Evolutionary conservation across 2,329 filamentous ascomycete genomes (phyloP).

Genomic region (Fusarium sp.): DNA sequence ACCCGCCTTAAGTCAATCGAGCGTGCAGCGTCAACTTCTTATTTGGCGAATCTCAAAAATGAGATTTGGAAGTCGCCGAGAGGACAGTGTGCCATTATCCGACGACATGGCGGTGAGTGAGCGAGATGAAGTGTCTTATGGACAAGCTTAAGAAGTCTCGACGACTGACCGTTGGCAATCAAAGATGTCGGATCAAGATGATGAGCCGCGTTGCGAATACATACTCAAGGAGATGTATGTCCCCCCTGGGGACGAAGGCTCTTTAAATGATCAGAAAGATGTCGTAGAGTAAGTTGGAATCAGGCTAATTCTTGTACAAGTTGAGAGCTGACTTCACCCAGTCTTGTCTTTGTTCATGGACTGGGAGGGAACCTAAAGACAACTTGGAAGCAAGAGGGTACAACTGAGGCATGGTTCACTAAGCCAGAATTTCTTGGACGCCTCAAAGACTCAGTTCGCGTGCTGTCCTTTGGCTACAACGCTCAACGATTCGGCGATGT

Average conservation of each 20-base stretch:
- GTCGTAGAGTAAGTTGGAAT: constrained; percentile 36
- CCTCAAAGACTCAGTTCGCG: constrained; percentile 30
- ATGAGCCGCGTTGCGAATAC: constrained; percentile 32
- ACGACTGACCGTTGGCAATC: constrained; percentile 1
- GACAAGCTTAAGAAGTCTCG: neutral
- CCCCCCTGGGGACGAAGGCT: constrained; percentile 3
- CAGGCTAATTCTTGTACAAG: neutral
- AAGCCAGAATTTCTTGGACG: constrained; percentile 35
- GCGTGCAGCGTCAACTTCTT: neutral
- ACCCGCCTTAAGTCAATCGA: neutral
- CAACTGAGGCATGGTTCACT: constrained; percentile 32
- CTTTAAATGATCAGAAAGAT: constrained; percentile 11
- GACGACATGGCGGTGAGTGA: constrained; percentile 3
- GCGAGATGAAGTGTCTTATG: neutral
- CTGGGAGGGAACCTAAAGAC: constrained; percentile 38
- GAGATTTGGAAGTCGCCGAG: constrained; percentile 20
- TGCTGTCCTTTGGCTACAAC: constrained; percentile 42
- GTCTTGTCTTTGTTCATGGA: constrained; percentile 37
- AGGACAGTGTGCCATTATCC: constrained; percentile 3
- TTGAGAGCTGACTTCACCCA: constrained; percentile 2
- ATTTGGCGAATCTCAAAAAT: neutral
- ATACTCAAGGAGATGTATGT: constrained; percentile 41
- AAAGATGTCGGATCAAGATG: constrained; percentile 18
- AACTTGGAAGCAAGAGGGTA: constrained; percentile 36
- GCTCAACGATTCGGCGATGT: constrained; percentile 42